Percentiles rank a stretch among this genome's conserved stretches.
These are phyloP conservation scores for Podila epigama DNA, from an alignment of 192 early-diverging fungal genomes.

Conservation along the genomic window DNA sequence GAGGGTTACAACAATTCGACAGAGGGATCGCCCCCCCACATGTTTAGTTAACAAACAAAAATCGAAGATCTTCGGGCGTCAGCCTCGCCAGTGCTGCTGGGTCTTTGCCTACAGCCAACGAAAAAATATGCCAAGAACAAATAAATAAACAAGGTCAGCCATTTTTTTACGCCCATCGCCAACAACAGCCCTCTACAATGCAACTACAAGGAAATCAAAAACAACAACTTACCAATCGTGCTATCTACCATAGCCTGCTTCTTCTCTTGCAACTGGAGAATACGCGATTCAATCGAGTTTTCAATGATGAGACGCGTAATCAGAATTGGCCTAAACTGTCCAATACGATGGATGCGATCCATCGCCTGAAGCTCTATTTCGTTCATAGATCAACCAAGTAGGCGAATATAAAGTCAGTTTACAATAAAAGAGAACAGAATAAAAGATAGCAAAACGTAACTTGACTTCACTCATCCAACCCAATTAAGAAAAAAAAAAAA, in stretches of 20 bases:
- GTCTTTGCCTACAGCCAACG: slow-evolving; percentile 56
- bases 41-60: slow-evolving; percentile 80
- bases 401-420: not conserved
- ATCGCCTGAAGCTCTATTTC: slow-evolving; percentile 85
- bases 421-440: not conserved
- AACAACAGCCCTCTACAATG: not conserved
- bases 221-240: slow-evolving; percentile 73
- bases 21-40: not conserved
- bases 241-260: slow-evolving; percentile 89
- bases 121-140: not conserved
- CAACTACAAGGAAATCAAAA: no score
- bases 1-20: no score
- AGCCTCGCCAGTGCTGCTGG: slow-evolving; percentile 75
- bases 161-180: not conserved
- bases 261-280: slow-evolving; percentile 92
- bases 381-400: not conserved
- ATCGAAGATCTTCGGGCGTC: slow-evolving; percentile 80
- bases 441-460: not conserved
- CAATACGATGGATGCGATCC: slow-evolving; percentile 94
- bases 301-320: slow-evolving; percentile 91
- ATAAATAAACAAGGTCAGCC: not conserved
- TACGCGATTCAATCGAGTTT: slow-evolving; percentile 91
- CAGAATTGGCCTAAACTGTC: slow-evolving; percentile 89
- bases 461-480: not conserved
- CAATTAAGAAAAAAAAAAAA: not conserved